Evolutionary conservation across 768 basidiomycete genomes (phyloP), one percentile per base, ranked within the genome.

Genomic region (Naganishia vaughanmartiniae): DNA sequence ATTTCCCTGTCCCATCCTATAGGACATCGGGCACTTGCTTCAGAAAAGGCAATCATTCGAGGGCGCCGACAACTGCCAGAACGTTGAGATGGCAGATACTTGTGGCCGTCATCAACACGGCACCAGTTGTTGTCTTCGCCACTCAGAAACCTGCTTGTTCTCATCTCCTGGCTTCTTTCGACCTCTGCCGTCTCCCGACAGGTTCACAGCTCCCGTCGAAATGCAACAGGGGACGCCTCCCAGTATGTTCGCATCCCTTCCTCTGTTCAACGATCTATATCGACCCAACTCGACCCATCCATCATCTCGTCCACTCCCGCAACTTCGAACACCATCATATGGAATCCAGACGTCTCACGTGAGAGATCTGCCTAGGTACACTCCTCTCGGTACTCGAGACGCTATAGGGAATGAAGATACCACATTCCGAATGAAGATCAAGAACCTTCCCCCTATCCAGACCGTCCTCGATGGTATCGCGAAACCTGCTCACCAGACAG

Each of bases 361-460:
- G 4, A 63, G 60, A 21, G 60, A 63, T 26, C 19, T 46, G 10
- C 60, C 60, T 1, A 26, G 30, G 30, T 11, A 26, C 9, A 2
- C 12, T 45, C 10, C 39, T 42, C 36, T 26, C 15, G 60, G 46
- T 28, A 42, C n/a, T 2, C 36, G 2, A 63, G 7, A 15, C 26
- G 60, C 60, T 26, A 1, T 34, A 51, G n/a, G 24, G 24, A 28
- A 14, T 4, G 36, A 12, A 1, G 19, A 15, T 42, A 26, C 19
- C 17, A 3, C 19, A 5, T 19, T 7, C 5, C 60, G 42, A 11
- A 63, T 45, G 60, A 63, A 3, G 7, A 30, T 28, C 42, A 36
- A 63, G 21, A 17, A 2, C n/a, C 60, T 63, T 63, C 60, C 60
- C 42, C 60, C 36, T 63, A 63, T 63, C 26, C 39, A 63, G 42